Evolutionary conservation across 73 alveolate genomes (phyloP), one percentile per base, ranked within the genome.

Genomic region (Effrenium voratum): DNA sequence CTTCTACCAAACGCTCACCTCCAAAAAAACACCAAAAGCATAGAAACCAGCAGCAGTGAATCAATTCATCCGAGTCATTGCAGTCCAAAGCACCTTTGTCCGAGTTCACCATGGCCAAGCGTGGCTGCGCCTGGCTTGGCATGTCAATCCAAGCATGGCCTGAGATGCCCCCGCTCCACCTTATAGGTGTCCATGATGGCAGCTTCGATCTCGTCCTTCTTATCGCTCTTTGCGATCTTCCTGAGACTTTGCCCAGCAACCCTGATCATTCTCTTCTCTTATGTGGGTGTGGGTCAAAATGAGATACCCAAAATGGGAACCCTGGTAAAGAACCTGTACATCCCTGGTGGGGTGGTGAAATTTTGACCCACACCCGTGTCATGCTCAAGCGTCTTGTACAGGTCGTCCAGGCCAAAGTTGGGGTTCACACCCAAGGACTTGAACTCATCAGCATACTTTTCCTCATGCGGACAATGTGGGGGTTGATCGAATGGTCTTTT

Each of bases 21-120:
- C n/a, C n/a, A n/a, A n/a, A n/a, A n/a, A n/a, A n/a, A n/a, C n/a
- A n/a, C n/a, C n/a, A n/a, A n/a, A n/a, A n/a, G n/a, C n/a, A n/a
- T n/a, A n/a, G n/a, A n/a, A n/a, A n/a, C n/a, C n/a, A n/a, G n/a
- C n/a, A n/a, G n/a, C n/a, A n/a, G n/a, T n/a, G n/a, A n/a, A n/a
- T n/a, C n/a, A n/a, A n/a, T n/a, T n/a, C n/a, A n/a, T n/a, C n/a
- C n/a, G n/a, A n/a, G n/a, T n/a, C n/a, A n/a, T n/a, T n/a, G n/a
- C n/a, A 66, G 1, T n/a, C 82, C 82, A 13, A 70, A 46, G 32
- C 12, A 15, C 82, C 82, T 46, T 70, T 70, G 82, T 77, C 88
- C 43, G 88, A 77, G 41, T 77, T 45, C 88, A 77, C 88, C 88
- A 77, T 77, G 45, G 88, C 88, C 88, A 77, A 46, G 28, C 60